A percentile compares a stretch with the other conserved stretches of the same genome.
Evolutionary conservation across 331 rosid species (phyloP).

Genomic region (Quercus tomentella): DNA sequence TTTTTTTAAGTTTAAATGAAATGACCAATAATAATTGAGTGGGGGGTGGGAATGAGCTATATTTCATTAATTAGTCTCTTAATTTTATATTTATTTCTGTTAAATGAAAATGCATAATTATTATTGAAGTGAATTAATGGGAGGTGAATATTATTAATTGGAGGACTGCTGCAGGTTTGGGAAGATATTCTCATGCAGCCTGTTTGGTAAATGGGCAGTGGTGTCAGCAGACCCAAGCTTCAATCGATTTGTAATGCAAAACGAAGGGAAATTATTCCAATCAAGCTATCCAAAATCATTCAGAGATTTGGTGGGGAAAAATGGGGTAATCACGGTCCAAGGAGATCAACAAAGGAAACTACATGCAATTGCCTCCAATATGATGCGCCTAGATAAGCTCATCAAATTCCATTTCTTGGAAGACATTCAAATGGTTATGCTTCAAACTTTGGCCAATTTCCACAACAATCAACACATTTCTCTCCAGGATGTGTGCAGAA

Average conservation of each 20-base stretch:
- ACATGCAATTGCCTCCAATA: constrained; percentile 81
- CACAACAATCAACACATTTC: constrained; percentile 51
- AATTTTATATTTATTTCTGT: not conserved
- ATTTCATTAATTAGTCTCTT: not conserved
- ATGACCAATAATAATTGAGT: too few relatives aligned
- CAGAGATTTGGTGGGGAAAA: constrained; percentile 86
- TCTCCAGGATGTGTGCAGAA: constrained; percentile 88
- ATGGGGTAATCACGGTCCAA: constrained; percentile 87
- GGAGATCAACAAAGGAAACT: constrained; percentile 89
- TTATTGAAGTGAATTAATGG: not conserved
- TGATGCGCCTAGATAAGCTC: constrained; percentile 83
- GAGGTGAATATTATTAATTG: not conserved
- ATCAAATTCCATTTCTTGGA: constrained; percentile 62
- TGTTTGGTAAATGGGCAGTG: constrained; percentile 88
- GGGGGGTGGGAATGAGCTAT: too few relatives aligned
- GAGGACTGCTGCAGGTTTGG: constrained; percentile 55
- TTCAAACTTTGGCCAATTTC: constrained; percentile 51
- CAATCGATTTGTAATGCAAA: constrained; percentile 85
- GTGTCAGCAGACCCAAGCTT: constrained; percentile 85
- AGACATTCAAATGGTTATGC: constrained; percentile 65
- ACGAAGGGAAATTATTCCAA: constrained; percentile 70
- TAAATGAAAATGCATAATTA: not conserved
- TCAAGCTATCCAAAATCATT: constrained; percentile 92
- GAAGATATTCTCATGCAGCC: constrained; percentile 75
- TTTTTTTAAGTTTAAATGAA: too few relatives aligned